Evolutionary conservation across 2,329 filamentous ascomycete species (phyloP).

Genomic region (Pezicula carpinea): DNA sequence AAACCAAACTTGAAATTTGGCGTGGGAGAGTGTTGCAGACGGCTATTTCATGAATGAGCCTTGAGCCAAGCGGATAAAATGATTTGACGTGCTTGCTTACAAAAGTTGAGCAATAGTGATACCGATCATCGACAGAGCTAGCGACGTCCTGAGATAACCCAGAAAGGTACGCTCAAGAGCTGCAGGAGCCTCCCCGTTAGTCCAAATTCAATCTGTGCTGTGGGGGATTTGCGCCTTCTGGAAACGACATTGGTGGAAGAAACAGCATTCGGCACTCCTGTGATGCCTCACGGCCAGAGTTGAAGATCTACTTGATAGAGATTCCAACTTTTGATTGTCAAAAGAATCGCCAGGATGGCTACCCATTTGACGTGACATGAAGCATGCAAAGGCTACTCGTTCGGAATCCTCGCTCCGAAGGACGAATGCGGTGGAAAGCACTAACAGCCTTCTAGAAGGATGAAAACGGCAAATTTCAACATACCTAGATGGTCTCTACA

Average conservation of each 20-base stretch:
- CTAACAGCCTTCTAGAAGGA: slow-evolving; percentile 9
- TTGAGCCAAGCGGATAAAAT: slow-evolving; percentile 7
- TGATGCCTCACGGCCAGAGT: no score
- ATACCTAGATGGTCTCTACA: slow-evolving; percentile 54
- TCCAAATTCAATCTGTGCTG: background rate
- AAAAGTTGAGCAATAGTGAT: slow-evolving; percentile 65
- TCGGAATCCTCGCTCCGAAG: background rate
- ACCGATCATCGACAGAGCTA: slow-evolving; percentile 63
- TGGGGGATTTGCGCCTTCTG: background rate
- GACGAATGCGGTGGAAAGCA: background rate
- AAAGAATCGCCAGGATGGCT: no score
- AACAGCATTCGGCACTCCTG: background rate
- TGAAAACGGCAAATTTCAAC: slow-evolving; percentile 16
- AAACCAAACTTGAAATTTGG: slow-evolving; percentile 47
- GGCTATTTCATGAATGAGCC: slow-evolving; percentile 38
- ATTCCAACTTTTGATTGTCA: no score
- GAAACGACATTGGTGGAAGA: background rate
- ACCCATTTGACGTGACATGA: background rate
- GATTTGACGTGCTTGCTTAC: slow-evolving; percentile 13
- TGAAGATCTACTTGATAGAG: no score
- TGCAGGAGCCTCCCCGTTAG: slow-evolving; percentile 27
- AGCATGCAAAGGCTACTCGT: background rate
- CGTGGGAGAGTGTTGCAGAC: slow-evolving; percentile 34
- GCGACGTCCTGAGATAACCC: slow-evolving; percentile 66
- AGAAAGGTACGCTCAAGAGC: slow-evolving; percentile 73